Percentiles rank a stretch among this genome's conserved stretches.
phyloP scores from a whole-genome alignment of 2,329 filamentous ascomycete genomes.

The Cytospora piceae region DNA sequence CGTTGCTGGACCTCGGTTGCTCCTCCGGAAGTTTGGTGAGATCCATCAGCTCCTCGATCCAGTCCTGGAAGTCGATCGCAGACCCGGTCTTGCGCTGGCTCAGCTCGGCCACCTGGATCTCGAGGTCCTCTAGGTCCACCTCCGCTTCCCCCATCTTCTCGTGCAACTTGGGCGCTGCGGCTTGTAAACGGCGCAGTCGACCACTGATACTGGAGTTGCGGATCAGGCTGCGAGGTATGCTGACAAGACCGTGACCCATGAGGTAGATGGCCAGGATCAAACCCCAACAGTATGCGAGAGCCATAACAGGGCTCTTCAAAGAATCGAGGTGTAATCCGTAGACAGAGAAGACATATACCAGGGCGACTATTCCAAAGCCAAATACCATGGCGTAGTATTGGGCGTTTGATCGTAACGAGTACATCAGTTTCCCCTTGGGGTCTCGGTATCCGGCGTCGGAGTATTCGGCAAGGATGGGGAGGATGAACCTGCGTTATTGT shows the following conservation, averaged over 20 bases:
- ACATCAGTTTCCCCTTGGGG: slow-evolving; percentile 76
- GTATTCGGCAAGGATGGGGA: slow-evolving; percentile 92
- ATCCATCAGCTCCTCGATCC: slow-evolving; percentile 94
- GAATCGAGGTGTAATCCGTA: slow-evolving; percentile 73
- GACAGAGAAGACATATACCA: slow-evolving; percentile 81
- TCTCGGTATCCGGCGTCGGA: slow-evolving; percentile 92
- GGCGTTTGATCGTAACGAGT: slow-evolving; percentile 85
- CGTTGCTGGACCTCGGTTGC: slow-evolving; percentile 48
- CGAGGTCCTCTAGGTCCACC: slow-evolving; percentile 77
- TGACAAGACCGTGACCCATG: slow-evolving; percentile 95
- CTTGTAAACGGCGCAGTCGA: slow-evolving; percentile 74
- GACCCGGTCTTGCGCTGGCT: slow-evolving; percentile 79
- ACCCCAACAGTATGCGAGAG: slow-evolving; percentile 92
- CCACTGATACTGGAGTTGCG: slow-evolving; percentile 77
- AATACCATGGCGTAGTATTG: slow-evolving; percentile 86
- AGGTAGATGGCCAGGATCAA: slow-evolving; percentile 90
- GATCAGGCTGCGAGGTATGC: slow-evolving; percentile 81
- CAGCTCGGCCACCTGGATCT: slow-evolving; percentile 78
- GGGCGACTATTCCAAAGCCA: slow-evolving; percentile 68
- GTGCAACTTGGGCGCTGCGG: slow-evolving; percentile 77
- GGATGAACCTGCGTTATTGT: slow-evolving; percentile 69
- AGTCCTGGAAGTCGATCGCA: slow-evolving; percentile 77
- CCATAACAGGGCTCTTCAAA: slow-evolving; percentile 87
- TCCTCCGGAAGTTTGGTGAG: slow-evolving; percentile 70
- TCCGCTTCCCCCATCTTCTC: slow-evolving; percentile 88